These are phyloP conservation scores for Sedum album DNA, from an alignment of 164 flowering plant species.

Conservation along the genomic window DNA sequence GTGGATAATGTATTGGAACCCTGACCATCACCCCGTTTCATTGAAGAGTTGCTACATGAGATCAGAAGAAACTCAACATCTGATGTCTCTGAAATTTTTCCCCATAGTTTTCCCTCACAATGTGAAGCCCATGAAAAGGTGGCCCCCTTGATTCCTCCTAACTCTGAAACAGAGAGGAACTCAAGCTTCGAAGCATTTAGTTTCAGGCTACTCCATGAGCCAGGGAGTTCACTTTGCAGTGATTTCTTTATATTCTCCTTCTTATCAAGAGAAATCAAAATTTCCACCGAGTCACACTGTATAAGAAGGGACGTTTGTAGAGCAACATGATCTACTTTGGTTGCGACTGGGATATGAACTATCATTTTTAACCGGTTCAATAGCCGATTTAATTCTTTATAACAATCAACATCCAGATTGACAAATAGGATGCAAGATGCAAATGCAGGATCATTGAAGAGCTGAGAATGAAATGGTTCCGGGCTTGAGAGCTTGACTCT, in stretches of 20 bases:
- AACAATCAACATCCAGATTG: constrained; percentile 37
- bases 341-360: constrained; percentile 15
- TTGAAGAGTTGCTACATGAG: constrained; percentile 60
- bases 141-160: constrained; percentile 57
- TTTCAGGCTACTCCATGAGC: constrained; percentile 54
- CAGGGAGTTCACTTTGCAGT: constrained; percentile 72
- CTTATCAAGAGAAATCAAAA: constrained; percentile 34
- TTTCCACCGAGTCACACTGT: constrained; percentile 53
- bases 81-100: constrained; percentile 37
- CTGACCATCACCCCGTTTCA: constrained; percentile 87
- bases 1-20: constrained; percentile 82
- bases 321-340: constrained; percentile 17
- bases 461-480: constrained; percentile 62
- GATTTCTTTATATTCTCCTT: constrained; percentile 29
- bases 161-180: constrained; percentile 58
- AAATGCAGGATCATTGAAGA: constrained; percentile 48
- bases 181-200: constrained; percentile 53
- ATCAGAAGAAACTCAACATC: constrained; percentile 56
- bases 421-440: constrained; percentile 33
- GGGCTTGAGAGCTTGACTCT: constrained; percentile 30
- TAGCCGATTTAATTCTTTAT: constrained; percentile 30
- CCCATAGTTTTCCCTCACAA: constrained; percentile 71
- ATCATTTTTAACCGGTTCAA: constrained; percentile 39
- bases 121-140: constrained; percentile 64
- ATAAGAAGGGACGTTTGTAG: constrained; percentile 59